Base-by-base conservation (phyloP, 2,329 filamentous ascomycete species). In the Aspergillus sp. region DNA sequence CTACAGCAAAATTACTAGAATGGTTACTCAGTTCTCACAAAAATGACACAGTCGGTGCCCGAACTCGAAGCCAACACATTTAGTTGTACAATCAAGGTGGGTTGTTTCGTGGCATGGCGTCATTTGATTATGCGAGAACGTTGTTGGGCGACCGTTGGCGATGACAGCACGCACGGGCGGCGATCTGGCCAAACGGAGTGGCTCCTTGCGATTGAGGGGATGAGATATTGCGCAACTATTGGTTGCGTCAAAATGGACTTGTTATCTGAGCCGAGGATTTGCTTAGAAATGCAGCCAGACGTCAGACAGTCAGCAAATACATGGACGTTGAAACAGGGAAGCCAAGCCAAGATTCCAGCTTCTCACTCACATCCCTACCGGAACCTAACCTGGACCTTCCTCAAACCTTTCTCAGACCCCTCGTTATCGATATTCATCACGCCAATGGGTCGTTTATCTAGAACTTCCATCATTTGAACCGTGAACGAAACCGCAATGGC, bases 241-340 rank as follows among this genome's bases (percentile, higher is more conserved):
- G 51, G 51, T 53, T 21, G 41, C 51, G 41, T 27, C 51, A 53
- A 23, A n/a, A 11, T 46, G 51, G 51, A 46, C 31, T 45, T 45
- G 39, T 45, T 45, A 46, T 53, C 51, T 46, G 51, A 53, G 27
- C 27, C 35, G 40, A n/a, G 33, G 44, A 48, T 57, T 17, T 31
- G 48, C 39, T 56, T 59, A 59, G 48, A 52, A 56, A 59, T 59
- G 35, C 53, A n/a, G 31, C 33, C 49, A 39, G 31, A 11, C 27
- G 31, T 46, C 49, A 39, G 31, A n/a, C 27, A 48, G 31, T 48
- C 46, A 21, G 27, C 27, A 17, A 37, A 25, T 1, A 31, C 27
- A 11, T 31, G 27, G 27, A 31, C 4, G 27, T 31, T 31, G 5
- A 12, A 37, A 14, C 35, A 37, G 3, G 21, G 21, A 21, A 37